These are phyloP conservation scores for Chytriomyces sp. DNA, from an alignment of 192 early-diverging fungal genomes.

Conservation along the genomic window DNA sequence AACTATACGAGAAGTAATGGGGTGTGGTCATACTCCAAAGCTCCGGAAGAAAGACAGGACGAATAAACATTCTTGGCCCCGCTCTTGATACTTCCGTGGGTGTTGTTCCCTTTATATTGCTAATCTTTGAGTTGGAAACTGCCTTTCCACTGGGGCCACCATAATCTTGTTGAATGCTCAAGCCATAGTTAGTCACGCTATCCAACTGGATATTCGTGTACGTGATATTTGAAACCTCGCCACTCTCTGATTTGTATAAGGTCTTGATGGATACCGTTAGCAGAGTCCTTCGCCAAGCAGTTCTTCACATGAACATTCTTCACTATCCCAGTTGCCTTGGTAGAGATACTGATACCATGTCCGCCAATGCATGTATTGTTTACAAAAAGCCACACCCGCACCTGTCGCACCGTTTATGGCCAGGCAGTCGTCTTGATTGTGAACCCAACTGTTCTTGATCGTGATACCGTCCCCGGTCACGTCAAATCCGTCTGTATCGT, in stretches of 20 bases:
- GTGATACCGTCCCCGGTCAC: neutral
- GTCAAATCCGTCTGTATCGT: slow-evolving; percentile 2
- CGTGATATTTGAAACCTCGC: too few species aligned
- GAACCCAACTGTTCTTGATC: neutral
- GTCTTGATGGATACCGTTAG: neutral
- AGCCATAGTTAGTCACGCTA: too few species aligned
- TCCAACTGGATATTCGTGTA: too few species aligned
- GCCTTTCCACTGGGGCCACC: neutral
- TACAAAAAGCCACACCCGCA: neutral
- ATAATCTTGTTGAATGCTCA: too few species aligned
- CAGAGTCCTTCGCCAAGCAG: neutral
- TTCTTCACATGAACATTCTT: neutral
- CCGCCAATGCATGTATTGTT: neutral
- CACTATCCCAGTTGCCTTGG: neutral
- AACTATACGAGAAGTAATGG: too few species aligned
- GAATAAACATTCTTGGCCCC: too few species aligned
- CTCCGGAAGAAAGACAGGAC: too few species aligned
- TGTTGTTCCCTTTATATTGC: neutral
- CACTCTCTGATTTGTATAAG: neutral
- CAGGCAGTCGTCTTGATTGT: too few species aligned
- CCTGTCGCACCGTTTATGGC: neutral
- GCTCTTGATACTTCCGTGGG: neutral
- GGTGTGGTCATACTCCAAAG: too few species aligned
- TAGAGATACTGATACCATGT: too few species aligned
- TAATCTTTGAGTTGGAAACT: neutral